Conservation (phyloP, 371 early-diverging fungal genomes). For the Mortierella sp. region DNA sequence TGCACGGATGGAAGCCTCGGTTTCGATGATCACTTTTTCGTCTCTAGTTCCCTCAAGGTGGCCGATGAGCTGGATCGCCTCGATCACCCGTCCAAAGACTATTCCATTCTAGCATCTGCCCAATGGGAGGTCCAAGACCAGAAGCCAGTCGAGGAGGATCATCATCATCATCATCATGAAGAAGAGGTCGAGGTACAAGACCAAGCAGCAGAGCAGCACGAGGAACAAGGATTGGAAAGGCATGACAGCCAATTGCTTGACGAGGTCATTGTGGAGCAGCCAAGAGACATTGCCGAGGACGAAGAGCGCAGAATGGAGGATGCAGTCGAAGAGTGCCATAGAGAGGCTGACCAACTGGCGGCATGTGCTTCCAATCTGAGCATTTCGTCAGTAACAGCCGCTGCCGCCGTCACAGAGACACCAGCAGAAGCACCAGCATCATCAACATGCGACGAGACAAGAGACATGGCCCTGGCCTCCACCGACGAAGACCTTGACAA, state of each 20-base stretch:
- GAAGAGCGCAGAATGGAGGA: no score
- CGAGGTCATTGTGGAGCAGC: no score
- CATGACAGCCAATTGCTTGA: no score
- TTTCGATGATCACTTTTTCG: slow-evolving; percentile 25
- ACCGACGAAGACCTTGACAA: not conserved
- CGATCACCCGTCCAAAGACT: not conserved
- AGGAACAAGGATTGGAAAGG: no score
- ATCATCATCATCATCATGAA: slow-evolving; percentile 4
- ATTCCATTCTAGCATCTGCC: not conserved
- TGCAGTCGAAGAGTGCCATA: no score
- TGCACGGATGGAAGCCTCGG: slow-evolving; percentile 42
- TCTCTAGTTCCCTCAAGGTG: slow-evolving; percentile 6
- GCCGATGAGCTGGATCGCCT: not conserved
- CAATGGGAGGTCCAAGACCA: not conserved
- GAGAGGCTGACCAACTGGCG: no score
- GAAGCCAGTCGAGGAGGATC: not conserved
- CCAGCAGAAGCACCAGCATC: no score
- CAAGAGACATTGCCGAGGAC: not conserved
- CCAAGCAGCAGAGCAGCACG: not conserved
- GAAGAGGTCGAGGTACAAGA: not conserved
- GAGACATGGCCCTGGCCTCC: not conserved
- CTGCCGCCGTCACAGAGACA: no score
- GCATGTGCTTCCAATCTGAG: no score
- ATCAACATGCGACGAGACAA: no score
- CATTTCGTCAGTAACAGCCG: no score